phyloP scores from a whole-genome alignment of 75 land plant species.

The Isoetes taiwanensis region DNA sequence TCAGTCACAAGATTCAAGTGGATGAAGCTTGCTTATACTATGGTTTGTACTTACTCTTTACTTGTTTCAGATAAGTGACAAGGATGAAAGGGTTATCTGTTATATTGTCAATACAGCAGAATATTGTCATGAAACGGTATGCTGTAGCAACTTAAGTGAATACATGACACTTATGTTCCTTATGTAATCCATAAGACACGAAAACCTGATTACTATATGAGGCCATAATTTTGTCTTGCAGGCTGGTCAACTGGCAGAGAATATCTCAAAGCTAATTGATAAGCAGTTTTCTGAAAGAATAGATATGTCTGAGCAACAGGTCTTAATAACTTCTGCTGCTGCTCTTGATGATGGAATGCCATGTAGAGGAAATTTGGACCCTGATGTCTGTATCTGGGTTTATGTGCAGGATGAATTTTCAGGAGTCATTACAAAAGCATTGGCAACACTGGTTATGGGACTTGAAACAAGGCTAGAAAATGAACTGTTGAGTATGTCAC shows the following conservation, averaged over 20 bases:
- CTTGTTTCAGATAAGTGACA: slow-evolving; percentile 22
- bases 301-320: slow-evolving; percentile 98
- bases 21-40: too few species aligned
- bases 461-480: slow-evolving; percentile 88
- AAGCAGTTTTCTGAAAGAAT: slow-evolving; percentile 61
- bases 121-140: slow-evolving; percentile 93
- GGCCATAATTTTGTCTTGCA: slow-evolving; percentile 18
- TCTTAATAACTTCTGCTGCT: too few species aligned
- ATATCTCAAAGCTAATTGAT: slow-evolving; percentile 82
- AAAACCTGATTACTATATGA: too few species aligned
- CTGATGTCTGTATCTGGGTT: background rate
- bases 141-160: slow-evolving; percentile 3
- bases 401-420: slow-evolving; percentile 90
- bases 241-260: slow-evolving; percentile 95
- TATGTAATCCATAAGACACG: background rate
- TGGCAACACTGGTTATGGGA: slow-evolving; percentile 84
- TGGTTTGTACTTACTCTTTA: too few species aligned
- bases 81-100: slow-evolving; percentile 89
- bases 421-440: slow-evolving; percentile 85
- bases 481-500: slow-evolving; percentile 93
- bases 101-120: slow-evolving; percentile 97
- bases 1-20: too few species aligned
- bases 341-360: background rate
- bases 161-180: background rate
- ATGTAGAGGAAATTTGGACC: background rate